Conservation (phyloP, 345 rosid genomes). For the Aegle marmelos region DNA sequence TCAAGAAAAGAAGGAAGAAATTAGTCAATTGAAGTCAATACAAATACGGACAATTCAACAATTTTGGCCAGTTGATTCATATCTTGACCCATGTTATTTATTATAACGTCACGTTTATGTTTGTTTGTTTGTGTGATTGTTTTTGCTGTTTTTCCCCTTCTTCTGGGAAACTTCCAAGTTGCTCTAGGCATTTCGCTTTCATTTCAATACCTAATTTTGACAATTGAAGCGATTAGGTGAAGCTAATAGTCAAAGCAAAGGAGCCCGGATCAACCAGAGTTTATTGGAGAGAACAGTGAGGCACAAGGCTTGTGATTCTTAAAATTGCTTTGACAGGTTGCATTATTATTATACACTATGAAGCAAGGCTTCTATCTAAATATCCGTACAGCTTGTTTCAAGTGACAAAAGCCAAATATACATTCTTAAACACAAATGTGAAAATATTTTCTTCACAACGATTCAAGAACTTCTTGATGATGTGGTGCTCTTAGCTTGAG, state of each 20-base stretch:
- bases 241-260: background rate
- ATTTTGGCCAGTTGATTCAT: no score
- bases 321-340: background rate
- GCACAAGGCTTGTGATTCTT: background rate
- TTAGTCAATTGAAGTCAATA: background rate
- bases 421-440: background rate
- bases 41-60: background rate
- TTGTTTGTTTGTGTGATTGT: no score
- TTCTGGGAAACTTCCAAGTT: background rate
- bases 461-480: conserved; percentile 21
- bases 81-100: no score
- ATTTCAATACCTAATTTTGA: background rate
- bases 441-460: background rate
- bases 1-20: background rate
- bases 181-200: background rate
- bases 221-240: background rate
- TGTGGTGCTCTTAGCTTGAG: conserved; percentile 32
- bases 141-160: no score
- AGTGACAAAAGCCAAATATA: background rate
- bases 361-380: conserved; percentile 17
- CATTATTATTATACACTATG: background rate
- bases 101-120: background rate
- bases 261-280: background rate
- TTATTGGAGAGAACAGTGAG: background rate
- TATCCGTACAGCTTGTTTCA: background rate